Evolutionary conservation across 768 basidiomycete species (phyloP).

Genomic region (Erythrobasidium yunnanense): DNA sequence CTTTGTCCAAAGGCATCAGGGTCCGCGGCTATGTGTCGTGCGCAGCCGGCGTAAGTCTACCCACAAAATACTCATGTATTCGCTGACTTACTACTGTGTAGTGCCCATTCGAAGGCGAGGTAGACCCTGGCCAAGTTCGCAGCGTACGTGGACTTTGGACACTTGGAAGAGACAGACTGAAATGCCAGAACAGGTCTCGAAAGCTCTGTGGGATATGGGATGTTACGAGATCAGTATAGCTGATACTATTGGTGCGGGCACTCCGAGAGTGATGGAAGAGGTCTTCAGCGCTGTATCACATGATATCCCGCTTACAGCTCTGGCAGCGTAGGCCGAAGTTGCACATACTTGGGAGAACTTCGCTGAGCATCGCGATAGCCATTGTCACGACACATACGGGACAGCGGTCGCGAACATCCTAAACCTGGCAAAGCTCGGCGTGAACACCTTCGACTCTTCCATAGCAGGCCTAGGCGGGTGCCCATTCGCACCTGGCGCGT

Average conservation of each 20-base stretch:
- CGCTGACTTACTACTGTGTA: slow-evolving; percentile 47
- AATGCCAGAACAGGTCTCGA: slow-evolving; percentile 50
- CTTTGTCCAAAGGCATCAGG: slow-evolving; percentile 53
- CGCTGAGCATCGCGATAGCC: slow-evolving; percentile 4
- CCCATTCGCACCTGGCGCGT: slow-evolving; percentile 90
- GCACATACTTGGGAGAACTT: neutral
- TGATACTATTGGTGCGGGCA: slow-evolving; percentile 81
- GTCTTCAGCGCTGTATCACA: slow-evolving; percentile 63
- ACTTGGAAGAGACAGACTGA: neutral
- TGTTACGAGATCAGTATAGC: slow-evolving; percentile 74
- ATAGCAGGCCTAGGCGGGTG: slow-evolving; percentile 89
- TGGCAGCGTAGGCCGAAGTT: slow-evolving; percentile 51
- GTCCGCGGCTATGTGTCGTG: slow-evolving; percentile 44
- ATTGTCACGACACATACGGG: slow-evolving; percentile 88
- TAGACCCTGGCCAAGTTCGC: slow-evolving; percentile 47
- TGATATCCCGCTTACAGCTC: slow-evolving; percentile 51
- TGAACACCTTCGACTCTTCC: slow-evolving; percentile 67
- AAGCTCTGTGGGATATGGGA: slow-evolving; percentile 70
- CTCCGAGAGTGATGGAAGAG: slow-evolving; percentile 55
- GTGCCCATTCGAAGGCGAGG: slow-evolving; percentile 76
- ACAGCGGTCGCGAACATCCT: slow-evolving; percentile 48
- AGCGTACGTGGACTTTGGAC: neutral
- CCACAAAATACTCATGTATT: neutral
- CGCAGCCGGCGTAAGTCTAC: slow-evolving; percentile 28
- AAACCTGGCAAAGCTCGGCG: slow-evolving; percentile 47